These are phyloP conservation scores for Ceratocystis diversiconidia DNA, from an alignment of 2,329 filamentous ascomycete species.

Conservation along the genomic window DNA sequence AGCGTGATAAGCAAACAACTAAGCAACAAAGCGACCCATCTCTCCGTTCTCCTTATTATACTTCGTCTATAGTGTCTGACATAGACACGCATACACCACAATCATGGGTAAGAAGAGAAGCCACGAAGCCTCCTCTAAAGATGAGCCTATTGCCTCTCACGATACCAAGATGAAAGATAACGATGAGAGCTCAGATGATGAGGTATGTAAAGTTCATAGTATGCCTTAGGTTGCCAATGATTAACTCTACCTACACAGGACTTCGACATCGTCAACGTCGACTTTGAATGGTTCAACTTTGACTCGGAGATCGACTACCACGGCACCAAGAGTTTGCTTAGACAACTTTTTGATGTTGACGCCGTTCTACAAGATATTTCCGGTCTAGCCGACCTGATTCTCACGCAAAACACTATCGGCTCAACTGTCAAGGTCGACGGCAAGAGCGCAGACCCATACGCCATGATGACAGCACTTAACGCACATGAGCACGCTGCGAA, in stretches of 20 bases:
- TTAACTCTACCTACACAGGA: slow-evolving; percentile 39
- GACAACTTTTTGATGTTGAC: slow-evolving; percentile 87
- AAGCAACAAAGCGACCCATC: not conserved
- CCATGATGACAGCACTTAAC: slow-evolving; percentile 80
- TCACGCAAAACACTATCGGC: slow-evolving; percentile 75
- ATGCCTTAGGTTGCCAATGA: slow-evolving; percentile 18
- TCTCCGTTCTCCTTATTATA: not conserved
- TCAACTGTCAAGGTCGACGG: slow-evolving; percentile 97
- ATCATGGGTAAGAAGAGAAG: slow-evolving; percentile 38
- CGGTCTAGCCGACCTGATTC: slow-evolving; percentile 68
- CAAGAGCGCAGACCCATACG: slow-evolving; percentile 82
- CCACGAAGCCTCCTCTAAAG: slow-evolving; percentile 33
- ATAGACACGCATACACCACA: not conserved
- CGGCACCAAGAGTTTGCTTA: slow-evolving; percentile 75
- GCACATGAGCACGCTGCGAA: slow-evolving; percentile 64
- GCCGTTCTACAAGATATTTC: slow-evolving; percentile 76
- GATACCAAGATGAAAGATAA: slow-evolving; percentile 34
- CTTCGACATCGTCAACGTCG: slow-evolving; percentile 81
- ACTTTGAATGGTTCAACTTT: slow-evolving; percentile 98
- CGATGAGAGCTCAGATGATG: slow-evolving; percentile 38
- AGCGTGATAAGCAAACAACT: not conserved
- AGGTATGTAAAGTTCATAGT: slow-evolving; percentile 27
- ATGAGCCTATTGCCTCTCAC: slow-evolving; percentile 31
- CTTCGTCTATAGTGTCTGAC: not conserved
- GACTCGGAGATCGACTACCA: slow-evolving; percentile 84